phyloP scores from a whole-genome alignment of 148 eudicot genomes.

The Rhododendron williamsianum region DNA sequence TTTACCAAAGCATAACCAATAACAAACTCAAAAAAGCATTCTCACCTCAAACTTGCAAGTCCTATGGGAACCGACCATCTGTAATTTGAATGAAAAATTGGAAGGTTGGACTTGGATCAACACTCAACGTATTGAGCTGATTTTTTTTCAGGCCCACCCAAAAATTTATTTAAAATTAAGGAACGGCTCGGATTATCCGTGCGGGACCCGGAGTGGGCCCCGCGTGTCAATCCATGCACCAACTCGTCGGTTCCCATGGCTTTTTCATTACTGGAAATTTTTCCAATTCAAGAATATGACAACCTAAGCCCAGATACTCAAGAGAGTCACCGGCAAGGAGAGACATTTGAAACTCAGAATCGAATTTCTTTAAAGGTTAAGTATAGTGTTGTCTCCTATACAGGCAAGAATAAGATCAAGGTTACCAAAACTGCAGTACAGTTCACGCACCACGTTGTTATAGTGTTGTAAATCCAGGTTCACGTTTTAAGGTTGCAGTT shows the following conservation, averaged over 20 bases:
- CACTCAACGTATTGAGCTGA: too few relatives aligned
- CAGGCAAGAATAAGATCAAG: neutral
- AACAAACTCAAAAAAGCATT: neutral
- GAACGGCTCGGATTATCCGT: too few relatives aligned
- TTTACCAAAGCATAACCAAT: neutral
- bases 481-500: neutral
- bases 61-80: too few relatives aligned
- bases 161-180: too few relatives aligned
- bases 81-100: neutral
- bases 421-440: neutral
- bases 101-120: too few relatives aligned
- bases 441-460: neutral
- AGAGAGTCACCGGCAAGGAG: neutral
- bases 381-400: neutral
- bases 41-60: neutral
- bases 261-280: too few relatives aligned
- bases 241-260: too few relatives aligned
- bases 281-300: neutral
- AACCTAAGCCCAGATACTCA: neutral
- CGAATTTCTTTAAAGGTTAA: neutral
- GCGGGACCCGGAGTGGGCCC: too few relatives aligned
- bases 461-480: neutral
- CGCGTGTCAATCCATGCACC: too few relatives aligned
- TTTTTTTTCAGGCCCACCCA: too few relatives aligned
- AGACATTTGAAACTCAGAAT: neutral